A percentile compares a stretch with the other conserved stretches of the same genome.
These are phyloP conservation scores for Gossypium stocksii DNA, from an alignment of 345 rosid species.

Conservation along the genomic window DNA sequence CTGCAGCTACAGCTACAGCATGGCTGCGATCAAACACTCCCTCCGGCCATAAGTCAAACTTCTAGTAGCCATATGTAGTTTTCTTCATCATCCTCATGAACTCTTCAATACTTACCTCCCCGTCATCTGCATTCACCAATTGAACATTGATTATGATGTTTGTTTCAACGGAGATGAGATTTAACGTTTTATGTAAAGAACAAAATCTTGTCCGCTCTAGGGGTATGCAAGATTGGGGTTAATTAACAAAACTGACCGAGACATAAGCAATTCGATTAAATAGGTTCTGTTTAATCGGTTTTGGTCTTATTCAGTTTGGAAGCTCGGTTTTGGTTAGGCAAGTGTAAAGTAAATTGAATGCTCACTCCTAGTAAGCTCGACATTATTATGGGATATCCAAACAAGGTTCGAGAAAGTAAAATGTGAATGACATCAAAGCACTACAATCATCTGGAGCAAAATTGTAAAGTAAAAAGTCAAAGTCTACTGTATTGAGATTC, in stretches of 20 bases:
- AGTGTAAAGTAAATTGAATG: no score
- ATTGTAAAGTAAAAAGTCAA: neutral
- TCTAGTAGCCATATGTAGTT: slow-evolving; percentile 46
- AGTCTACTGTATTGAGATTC: neutral
- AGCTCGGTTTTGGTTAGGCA: no score
- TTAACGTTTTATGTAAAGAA: neutral
- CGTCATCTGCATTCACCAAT: slow-evolving; percentile 49
- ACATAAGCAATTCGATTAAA: neutral
- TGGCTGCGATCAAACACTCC: slow-evolving; percentile 10
- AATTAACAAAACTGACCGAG: neutral
- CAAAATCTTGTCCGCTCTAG: no score
- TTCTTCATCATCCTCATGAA: slow-evolving; percentile 71
- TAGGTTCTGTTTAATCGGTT: no score
- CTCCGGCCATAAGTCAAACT: slow-evolving; percentile 9
- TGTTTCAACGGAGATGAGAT: neutral
- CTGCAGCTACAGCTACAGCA: neutral
- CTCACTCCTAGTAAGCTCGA: no score
- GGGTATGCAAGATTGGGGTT: no score
- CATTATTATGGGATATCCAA: no score
- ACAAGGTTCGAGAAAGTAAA: no score
- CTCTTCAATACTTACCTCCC: slow-evolving; percentile 63
- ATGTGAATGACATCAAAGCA: neutral
- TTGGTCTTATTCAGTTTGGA: neutral
- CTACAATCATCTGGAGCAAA: neutral
- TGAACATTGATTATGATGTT: neutral